Percentiles rank a stretch among this genome's conserved stretches.
Conservation (phyloP, 306 rosid species). For the Pueraria montana region DNA sequence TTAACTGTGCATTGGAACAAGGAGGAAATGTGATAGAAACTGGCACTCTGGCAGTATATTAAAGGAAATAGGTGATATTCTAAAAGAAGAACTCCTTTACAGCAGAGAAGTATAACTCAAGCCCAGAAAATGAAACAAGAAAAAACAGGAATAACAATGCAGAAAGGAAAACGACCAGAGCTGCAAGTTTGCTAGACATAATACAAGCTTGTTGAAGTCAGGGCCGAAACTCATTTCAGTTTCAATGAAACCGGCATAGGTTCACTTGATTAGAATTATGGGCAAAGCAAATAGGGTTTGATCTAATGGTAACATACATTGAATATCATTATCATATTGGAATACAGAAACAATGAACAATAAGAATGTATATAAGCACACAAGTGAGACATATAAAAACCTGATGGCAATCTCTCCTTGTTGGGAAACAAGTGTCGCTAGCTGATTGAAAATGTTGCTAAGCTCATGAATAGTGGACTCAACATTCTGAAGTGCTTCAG, state of each 20-base stretch:
- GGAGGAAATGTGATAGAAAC: too few species aligned
- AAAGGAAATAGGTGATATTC: not conserved
- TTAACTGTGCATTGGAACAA: too few species aligned
- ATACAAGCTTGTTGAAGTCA: not conserved
- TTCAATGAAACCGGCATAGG: constrained; percentile 10
- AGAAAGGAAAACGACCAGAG: too few species aligned
- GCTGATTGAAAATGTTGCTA: constrained; percentile 91
- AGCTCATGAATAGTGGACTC: constrained; percentile 98
- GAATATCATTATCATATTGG: not conserved
- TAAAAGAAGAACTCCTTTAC: not conserved
- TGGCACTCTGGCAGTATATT: not conserved
- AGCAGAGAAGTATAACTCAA: not conserved
- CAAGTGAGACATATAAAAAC: constrained; percentile 56
- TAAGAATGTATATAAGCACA: not conserved
- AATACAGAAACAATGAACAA: constrained; percentile 15
- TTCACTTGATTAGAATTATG: not conserved
- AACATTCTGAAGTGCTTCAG: constrained; percentile 97
- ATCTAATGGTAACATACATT: constrained; percentile 27
- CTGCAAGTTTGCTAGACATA: not conserved
- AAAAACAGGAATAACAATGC: too few species aligned
- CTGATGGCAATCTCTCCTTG: constrained; percentile 98
- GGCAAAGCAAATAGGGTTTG: constrained; percentile 6
- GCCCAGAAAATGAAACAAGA: not conserved
- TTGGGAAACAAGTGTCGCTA: constrained; percentile 95
- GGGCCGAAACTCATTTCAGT: constrained; percentile 13